Evolutionary conservation across 2,329 filamentous ascomycete genomes (phyloP).

Genomic region (Pestalotiopsis sp.): DNA sequence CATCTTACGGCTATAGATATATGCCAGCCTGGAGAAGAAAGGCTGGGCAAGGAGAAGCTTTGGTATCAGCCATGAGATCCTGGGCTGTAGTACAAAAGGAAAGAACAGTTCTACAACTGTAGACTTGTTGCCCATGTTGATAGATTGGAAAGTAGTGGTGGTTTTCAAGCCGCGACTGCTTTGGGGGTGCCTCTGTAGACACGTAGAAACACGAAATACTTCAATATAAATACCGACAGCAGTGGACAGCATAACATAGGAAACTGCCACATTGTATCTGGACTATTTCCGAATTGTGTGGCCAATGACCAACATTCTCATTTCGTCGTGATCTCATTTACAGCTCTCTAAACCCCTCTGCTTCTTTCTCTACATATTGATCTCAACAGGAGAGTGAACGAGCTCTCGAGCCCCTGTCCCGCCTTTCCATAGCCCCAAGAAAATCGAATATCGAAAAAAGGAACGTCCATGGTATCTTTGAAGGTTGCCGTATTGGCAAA

Average conservation of each 20-base stretch:
- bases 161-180: not conserved
- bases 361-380: not conserved
- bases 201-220: not conserved
- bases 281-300: not conserved
- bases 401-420: not conserved
- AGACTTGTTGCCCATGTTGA: not conserved
- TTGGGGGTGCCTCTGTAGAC: not conserved
- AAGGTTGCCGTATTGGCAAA: not conserved
- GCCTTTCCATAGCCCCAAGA: not conserved
- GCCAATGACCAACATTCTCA: constrained; percentile 12
- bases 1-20: not conserved
- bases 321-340: constrained; percentile 16
- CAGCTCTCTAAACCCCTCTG: not conserved
- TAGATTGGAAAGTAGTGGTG: not conserved
- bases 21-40: not conserved
- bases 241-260: not conserved
- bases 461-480: not conserved
- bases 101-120: not conserved
- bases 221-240: not conserved
- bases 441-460: not conserved
- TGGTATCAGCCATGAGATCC: not conserved
- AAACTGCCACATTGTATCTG: too few relatives aligned
- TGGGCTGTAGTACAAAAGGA: not conserved
- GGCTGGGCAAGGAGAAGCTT: not conserved
- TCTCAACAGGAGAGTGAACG: not conserved